These are phyloP conservation scores for Pouteria glomerata DNA, from an alignment of 148 eudicot species.

Conservation along the genomic window DNA sequence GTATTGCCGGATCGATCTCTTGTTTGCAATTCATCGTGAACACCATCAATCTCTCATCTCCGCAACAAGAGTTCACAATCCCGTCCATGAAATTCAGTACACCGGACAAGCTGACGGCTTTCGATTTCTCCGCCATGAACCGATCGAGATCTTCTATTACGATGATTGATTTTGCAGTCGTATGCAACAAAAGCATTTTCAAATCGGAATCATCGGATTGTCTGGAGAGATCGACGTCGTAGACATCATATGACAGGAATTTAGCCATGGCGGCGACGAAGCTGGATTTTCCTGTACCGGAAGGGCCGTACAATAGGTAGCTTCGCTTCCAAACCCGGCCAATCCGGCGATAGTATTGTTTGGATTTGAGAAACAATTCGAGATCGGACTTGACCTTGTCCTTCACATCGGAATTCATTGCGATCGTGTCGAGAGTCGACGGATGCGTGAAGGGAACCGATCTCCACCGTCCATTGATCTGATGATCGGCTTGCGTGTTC, in stretches of 20 bases:
- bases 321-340: conserved; percentile 91
- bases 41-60: conserved; percentile 60
- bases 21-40: conserved; percentile 79
- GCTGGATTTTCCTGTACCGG: conserved; percentile 94
- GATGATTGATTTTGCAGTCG: conserved; percentile 47
- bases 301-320: conserved; percentile 80
- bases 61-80: conserved; percentile 57
- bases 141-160: conserved; percentile 75
- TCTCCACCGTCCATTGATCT: conserved; percentile 41
- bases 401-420: conserved; percentile 68
- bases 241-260: conserved; percentile 56
- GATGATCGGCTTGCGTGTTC: conserved; percentile 9
- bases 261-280: conserved; percentile 80
- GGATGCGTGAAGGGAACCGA: conserved; percentile 72
- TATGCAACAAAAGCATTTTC: conserved; percentile 49
- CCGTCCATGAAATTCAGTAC: conserved; percentile 92
- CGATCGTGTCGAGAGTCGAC: conserved; percentile 61
- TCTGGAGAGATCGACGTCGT: conserved; percentile 58
- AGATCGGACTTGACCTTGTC: conserved; percentile 53
- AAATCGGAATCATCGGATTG: conserved; percentile 57
- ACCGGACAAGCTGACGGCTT: conserved; percentile 41
- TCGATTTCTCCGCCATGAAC: conserved; percentile 18
- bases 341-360: conserved; percentile 62
- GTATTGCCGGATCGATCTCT: conserved; percentile 46
- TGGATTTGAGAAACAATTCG: conserved; percentile 61